phyloP scores from a whole-genome alignment of 2,329 filamentous ascomycete species.

The Trichophyton simii region DNA sequence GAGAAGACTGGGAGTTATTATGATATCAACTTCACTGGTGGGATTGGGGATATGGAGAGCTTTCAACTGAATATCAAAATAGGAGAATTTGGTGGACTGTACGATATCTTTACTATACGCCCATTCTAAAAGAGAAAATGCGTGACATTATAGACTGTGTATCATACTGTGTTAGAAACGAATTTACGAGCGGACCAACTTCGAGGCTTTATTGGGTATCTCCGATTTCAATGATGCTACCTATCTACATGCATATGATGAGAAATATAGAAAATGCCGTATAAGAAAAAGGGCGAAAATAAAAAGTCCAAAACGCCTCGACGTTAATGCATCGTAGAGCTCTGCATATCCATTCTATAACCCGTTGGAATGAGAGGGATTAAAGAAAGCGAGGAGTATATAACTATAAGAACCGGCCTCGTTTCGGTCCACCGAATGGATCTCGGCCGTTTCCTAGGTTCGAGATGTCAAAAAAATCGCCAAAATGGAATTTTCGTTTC shows the following conservation, averaged over 20 bases:
- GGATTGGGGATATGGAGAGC: slow-evolving; percentile 60
- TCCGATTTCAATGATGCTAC: slow-evolving; percentile 10
- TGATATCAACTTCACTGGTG: slow-evolving; percentile 54
- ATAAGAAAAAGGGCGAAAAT: slow-evolving; percentile 7
- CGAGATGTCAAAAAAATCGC: slow-evolving; percentile 40
- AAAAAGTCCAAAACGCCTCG: not conserved
- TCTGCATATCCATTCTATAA: too few relatives aligned
- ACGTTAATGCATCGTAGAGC: not conserved
- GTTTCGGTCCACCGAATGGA: slow-evolving; percentile 35
- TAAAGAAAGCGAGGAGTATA: not conserved
- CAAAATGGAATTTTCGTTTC: slow-evolving; percentile 37
- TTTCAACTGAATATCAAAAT: slow-evolving; percentile 9
- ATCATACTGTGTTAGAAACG: not conserved
- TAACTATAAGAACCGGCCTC: slow-evolving; percentile 34
- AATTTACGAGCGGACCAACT: not conserved
- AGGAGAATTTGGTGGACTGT: not conserved
- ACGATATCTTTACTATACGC: not conserved
- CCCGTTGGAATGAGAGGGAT: too few relatives aligned
- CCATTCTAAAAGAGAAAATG: not conserved
- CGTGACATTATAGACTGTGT: not conserved
- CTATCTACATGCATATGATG: slow-evolving; percentile 9
- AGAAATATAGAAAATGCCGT: slow-evolving; percentile 8
- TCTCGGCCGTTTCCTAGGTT: slow-evolving; percentile 33
- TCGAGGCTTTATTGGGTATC: slow-evolving; percentile 10
- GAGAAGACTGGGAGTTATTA: slow-evolving; percentile 53